Evolutionary conservation across 129 eudicot genomes (phyloP).

Genomic region (Chrysanthemum seticuspe): DNA sequence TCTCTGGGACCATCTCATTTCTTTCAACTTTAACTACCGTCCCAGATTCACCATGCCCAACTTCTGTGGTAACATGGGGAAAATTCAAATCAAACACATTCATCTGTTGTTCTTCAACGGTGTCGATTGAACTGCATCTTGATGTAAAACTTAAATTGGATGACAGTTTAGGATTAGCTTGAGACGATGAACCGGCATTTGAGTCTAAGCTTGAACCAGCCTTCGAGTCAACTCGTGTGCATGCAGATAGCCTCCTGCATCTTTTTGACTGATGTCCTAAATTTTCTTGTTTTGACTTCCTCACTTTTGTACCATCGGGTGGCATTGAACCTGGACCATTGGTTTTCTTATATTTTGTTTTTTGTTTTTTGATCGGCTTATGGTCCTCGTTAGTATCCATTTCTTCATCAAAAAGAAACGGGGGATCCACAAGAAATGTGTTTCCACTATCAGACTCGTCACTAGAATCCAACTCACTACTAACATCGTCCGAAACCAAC

Average conservation of each 20-base stretch:
- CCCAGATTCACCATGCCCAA: slow-evolving; percentile 29
- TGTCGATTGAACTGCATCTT: slow-evolving; percentile 44
- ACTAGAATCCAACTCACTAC: slow-evolving; percentile 37
- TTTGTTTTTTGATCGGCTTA: neutral
- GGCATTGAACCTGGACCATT: slow-evolving; percentile 21
- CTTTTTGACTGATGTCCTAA: slow-evolving; percentile 39
- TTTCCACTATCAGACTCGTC: slow-evolving; percentile 41
- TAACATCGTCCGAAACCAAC: slow-evolving; percentile 25
- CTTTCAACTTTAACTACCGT: slow-evolving; percentile 31
- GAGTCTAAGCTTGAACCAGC: slow-evolving; percentile 26
- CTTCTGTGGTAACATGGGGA: slow-evolving; percentile 47
- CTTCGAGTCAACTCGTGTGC: slow-evolving; percentile 27
- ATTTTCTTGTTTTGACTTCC: slow-evolving; percentile 33
- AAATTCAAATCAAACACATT: slow-evolving; percentile 54
- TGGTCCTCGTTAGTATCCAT: no score
- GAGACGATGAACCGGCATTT: slow-evolving; percentile 34
- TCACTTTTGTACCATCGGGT: slow-evolving; percentile 15
- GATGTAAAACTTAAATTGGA: slow-evolving; percentile 45
- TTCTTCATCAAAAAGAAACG: no score
- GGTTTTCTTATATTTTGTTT: slow-evolving; percentile 23
- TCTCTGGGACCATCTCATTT: slow-evolving; percentile 15
- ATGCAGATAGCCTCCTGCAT: slow-evolving; percentile 39
- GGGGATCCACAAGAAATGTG: slow-evolving; percentile 27
- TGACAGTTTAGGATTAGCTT: slow-evolving; percentile 29
- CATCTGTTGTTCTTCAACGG: slow-evolving; percentile 34